phyloP scores from a whole-genome alignment of 768 basidiomycete species.

The Russula sp. region DNA sequence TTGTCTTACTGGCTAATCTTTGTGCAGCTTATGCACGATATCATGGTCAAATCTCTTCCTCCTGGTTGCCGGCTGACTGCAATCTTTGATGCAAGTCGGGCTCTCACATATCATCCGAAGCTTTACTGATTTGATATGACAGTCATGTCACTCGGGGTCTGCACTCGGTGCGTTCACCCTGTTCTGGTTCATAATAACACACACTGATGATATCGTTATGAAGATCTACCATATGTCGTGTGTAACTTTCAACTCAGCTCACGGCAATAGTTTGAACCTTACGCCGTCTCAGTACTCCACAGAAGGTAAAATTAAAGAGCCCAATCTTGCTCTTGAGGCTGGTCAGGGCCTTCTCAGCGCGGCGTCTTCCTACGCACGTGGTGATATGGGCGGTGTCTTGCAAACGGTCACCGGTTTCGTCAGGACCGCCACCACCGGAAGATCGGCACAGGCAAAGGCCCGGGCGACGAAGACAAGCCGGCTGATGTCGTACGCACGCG shows the following conservation, averaged over 20 bases:
- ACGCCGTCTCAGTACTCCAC: conserved; percentile 68
- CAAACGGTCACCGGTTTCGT: conserved; percentile 69
- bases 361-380: conserved; percentile 68
- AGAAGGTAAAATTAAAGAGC: conserved; percentile 93
- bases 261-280: neutral
- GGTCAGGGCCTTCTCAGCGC: conserved; percentile 83
- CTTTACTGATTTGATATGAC: conserved; percentile 20
- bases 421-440: conserved; percentile 67
- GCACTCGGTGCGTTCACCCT: conserved; percentile 39
- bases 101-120: neutral
- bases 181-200: neutral
- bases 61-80: conserved; percentile 65
- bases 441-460: conserved; percentile 59
- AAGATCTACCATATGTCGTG: conserved; percentile 42
- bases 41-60: conserved; percentile 57
- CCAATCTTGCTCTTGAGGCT: conserved; percentile 83
- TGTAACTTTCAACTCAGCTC: neutral
- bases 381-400: conserved; percentile 79
- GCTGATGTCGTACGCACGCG: conserved; percentile 79
- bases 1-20: conserved; percentile 3
- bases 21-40: conserved; percentile 41
- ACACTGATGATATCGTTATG: neutral
- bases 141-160: conserved; percentile 51
- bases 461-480: conserved; percentile 62
- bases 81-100: conserved; percentile 49